Evolutionary conservation across 2,329 filamentous ascomycete genomes (phyloP).

Genomic region (Claviceps capensis): DNA sequence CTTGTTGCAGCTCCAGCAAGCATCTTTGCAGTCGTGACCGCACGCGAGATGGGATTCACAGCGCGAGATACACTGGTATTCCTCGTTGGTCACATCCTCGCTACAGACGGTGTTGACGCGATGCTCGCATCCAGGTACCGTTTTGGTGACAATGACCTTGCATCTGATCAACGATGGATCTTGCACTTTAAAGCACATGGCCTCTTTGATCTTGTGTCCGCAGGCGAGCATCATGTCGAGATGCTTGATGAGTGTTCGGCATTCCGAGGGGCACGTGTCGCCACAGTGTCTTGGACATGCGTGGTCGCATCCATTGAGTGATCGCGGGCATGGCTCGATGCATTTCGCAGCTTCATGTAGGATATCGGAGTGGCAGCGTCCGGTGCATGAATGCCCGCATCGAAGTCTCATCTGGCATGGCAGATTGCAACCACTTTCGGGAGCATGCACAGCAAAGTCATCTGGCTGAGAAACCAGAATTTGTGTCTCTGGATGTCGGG

Average conservation of each 20-base stretch:
- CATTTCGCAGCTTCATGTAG: slow-evolving; percentile 34
- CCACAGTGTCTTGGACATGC: neutral
- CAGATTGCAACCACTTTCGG: slow-evolving; percentile 47
- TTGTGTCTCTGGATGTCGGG: slow-evolving; percentile 39
- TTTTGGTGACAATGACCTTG: slow-evolving; percentile 26
- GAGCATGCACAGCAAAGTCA: slow-evolving; percentile 40
- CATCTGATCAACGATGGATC: slow-evolving; percentile 35
- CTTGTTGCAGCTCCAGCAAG: slow-evolving; percentile 35
- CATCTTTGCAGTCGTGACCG: slow-evolving; percentile 40
- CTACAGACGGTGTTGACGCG: slow-evolving; percentile 34
- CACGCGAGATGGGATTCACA: slow-evolving; percentile 38
- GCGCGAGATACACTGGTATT: slow-evolving; percentile 31
- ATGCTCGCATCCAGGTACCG: slow-evolving; percentile 43
- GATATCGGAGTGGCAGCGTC: slow-evolving; percentile 31
- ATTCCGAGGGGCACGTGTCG: neutral
- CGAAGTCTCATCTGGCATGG: slow-evolving; percentile 33
- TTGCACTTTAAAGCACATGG: slow-evolving; percentile 28
- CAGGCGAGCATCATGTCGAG: neutral
- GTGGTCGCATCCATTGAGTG: slow-evolving; percentile 26
- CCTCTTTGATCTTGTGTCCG: slow-evolving; percentile 1
- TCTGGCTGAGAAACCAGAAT: slow-evolving; percentile 39
- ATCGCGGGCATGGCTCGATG: slow-evolving; percentile 28
- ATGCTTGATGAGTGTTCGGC: neutral
- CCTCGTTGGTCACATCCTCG: slow-evolving; percentile 24
- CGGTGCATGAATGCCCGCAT: slow-evolving; percentile 34